Conservation (phyloP, 805 yeast genomes). For the Nakazawaea sp. region DNA sequence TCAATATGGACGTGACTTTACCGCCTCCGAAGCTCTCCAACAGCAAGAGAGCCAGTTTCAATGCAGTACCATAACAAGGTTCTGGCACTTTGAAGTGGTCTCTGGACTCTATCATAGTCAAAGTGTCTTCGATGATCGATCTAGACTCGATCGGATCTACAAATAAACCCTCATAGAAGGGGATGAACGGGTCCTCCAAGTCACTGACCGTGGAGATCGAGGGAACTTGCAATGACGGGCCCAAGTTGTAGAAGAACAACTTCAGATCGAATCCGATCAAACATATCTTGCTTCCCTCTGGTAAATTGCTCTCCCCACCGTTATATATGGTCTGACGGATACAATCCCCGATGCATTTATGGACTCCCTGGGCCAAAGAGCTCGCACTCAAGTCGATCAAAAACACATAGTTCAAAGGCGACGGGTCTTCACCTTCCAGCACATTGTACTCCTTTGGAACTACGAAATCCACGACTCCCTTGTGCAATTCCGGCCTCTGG, state of each 20-base stretch:
- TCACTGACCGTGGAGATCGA: slow-evolving; percentile 60
- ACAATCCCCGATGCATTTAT: slow-evolving; percentile 62
- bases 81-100: slow-evolving; percentile 40
- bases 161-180: slow-evolving; percentile 69
- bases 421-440: slow-evolving; percentile 26
- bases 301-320: slow-evolving; percentile 21
- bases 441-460: slow-evolving; percentile 72
- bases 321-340: slow-evolving; percentile 48
- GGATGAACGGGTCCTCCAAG: slow-evolving; percentile 74
- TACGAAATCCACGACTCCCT: slow-evolving; percentile 78
- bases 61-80: slow-evolving; percentile 75
- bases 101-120: slow-evolving; percentile 50
- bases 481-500: slow-evolving; percentile 67
- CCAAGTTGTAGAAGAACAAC: slow-evolving; percentile 67
- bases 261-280: slow-evolving; percentile 71
- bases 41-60: slow-evolving; percentile 59
- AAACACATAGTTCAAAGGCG: slow-evolving; percentile 64
- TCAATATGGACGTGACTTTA: slow-evolving; percentile 62
- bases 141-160: slow-evolving; percentile 70
- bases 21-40: slow-evolving; percentile 73
- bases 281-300: slow-evolving; percentile 48
- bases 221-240: slow-evolving; percentile 45
- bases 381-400: slow-evolving; percentile 62
- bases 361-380: slow-evolving; percentile 52
- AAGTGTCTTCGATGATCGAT: slow-evolving; percentile 56